Percentiles rank a stretch among this genome's conserved stretches.
Conservation (phyloP, 306 rosid genomes). For the Sechiopsis laciniata region DNA sequence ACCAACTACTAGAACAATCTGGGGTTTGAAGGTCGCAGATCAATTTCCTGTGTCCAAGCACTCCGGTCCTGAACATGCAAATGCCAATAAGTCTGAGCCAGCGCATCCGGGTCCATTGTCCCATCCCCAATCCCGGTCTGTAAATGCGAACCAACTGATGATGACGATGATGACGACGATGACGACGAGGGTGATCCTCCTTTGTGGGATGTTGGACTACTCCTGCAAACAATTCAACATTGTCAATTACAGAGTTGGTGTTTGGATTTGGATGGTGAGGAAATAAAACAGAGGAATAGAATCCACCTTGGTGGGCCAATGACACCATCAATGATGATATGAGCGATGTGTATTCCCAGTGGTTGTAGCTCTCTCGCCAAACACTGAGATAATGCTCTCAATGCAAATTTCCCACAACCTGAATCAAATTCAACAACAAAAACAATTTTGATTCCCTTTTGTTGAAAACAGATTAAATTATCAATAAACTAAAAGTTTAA, state of each 20-base stretch:
- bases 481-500: no score
- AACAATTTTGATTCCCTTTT: no score
- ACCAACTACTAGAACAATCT: conserved; percentile 36
- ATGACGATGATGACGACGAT: not conserved
- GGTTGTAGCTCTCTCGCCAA: conserved; percentile 84
- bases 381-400: conserved; percentile 83
- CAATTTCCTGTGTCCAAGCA: conserved; percentile 95
- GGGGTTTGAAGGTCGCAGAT: conserved; percentile 56
- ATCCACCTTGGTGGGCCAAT: conserved; percentile 65
- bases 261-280: conserved; percentile 12
- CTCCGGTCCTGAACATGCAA: conserved; percentile 71
- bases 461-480: no score
- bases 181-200: conserved; percentile 13
- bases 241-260: not conserved
- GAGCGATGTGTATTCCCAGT: conserved; percentile 83
- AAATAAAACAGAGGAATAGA: not conserved
- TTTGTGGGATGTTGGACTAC: conserved; percentile 33
- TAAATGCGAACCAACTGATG: conserved; percentile 32
- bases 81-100: conserved; percentile 94
- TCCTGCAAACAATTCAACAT: not conserved
- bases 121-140: conserved; percentile 28
- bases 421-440: conserved; percentile 5
- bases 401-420: conserved; percentile 97
- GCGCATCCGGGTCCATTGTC: conserved; percentile 66
- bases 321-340: conserved; percentile 74